Base-by-base conservation (phyloP, 169 alveolate species). In the Sarcocystis neurona region DNA sequence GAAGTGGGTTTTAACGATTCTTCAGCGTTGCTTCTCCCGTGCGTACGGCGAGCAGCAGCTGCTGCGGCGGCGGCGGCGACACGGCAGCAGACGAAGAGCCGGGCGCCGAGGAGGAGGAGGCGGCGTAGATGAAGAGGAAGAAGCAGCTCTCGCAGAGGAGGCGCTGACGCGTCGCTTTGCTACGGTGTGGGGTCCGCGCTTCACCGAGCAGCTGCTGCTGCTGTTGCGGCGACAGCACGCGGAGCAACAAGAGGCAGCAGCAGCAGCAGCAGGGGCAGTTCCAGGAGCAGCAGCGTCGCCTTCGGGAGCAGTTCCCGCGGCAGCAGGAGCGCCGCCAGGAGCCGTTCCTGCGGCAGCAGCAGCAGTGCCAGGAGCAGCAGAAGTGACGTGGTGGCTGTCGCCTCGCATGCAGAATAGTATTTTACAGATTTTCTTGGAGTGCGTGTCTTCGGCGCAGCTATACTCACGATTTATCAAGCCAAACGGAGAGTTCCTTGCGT, bases 1-100 rank as follows among this genome's bases (percentile, higher is more conserved):
- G 89, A 84, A 84, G 70, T 84, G 89, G 89, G 89, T 82, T 1
- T 66, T 84, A 32, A 79, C 60, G 68, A 84, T 84, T 53, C 53
- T 84, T n/a, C 89, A 84, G 70, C 89, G 89, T 23, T 60, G 53
- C 74, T 84, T 84, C 37, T n/a, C 82, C 30, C 79, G 89, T 15
- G n/a, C n/a, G n/a, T 84, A 63, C 53, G 89, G 89, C 47, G 89
- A 84, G 50, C 79, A 39, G 56, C 60, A 84, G 53, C n/a, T 84
- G 82, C 70, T 84, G 70, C 60, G 46, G 44, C 46, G 89, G 48
- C 63, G 44, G 30, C 39, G 60, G n/a, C 63, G 53, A 43, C 34
- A 12, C 43, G 68, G 60, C 6, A 10, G 27, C 87, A 50, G 70
- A 39, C 30, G 30, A 63, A 12, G 70, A 66, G n/a, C 60, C 39